phyloP scores from a whole-genome alignment of 441 rosid species.

The Metrosideros polymorpha region DNA sequence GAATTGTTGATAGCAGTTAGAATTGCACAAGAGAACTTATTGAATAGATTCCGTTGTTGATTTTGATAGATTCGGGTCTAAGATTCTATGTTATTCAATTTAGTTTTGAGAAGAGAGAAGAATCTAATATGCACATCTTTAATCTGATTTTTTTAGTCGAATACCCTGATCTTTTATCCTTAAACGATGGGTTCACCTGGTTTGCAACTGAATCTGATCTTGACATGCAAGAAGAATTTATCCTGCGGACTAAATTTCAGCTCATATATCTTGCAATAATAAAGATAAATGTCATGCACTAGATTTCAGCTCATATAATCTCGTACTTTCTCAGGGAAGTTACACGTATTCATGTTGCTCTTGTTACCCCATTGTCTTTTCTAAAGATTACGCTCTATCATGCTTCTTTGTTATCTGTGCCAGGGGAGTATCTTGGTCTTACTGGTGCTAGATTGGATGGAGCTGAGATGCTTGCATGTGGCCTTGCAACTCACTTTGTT shows the following conservation, averaged over 20 bases:
- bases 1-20: neutral
- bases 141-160: neutral
- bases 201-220: neutral
- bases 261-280: neutral
- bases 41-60: neutral
- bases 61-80: neutral
- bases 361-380: neutral
- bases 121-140: neutral
- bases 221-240: neutral
- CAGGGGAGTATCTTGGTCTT: slow-evolving; percentile 37
- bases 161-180: neutral
- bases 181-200: neutral
- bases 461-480: slow-evolving; percentile 34
- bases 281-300: neutral
- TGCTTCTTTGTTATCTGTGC: neutral
- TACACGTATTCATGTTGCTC: neutral
- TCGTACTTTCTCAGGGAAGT: neutral
- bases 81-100: neutral
- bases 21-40: neutral
- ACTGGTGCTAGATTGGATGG: slow-evolving; percentile 23
- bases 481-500: slow-evolving; percentile 37
- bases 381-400: neutral
- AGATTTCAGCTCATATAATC: neutral
- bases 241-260: neutral
- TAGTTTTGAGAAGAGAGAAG: neutral